phyloP scores from a whole-genome alignment of 345 rosid species.

The Litchi chinensis region DNA sequence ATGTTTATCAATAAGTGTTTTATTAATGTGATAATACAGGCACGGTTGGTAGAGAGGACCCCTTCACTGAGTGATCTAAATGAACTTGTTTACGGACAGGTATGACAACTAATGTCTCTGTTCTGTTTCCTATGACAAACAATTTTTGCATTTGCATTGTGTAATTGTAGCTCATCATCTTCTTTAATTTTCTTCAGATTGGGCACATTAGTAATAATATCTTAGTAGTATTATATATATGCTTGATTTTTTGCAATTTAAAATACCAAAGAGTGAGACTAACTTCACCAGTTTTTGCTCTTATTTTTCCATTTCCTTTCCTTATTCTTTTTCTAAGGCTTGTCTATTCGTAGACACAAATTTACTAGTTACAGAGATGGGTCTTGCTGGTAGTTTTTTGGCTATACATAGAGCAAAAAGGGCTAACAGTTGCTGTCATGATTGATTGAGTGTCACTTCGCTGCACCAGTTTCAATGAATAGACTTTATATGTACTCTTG shows the following conservation, averaged over 20 bases:
- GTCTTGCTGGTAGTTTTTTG: neutral
- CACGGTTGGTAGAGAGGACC: slow-evolving; percentile 78
- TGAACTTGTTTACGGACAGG: slow-evolving; percentile 96
- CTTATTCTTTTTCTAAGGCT: neutral
- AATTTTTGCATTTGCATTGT: neutral
- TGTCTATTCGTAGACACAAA: neutral
- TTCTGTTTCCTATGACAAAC: neutral
- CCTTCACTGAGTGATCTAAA: slow-evolving; percentile 96
- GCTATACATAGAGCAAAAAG: neutral
- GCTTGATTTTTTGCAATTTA: neutral
- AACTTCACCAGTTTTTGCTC: neutral
- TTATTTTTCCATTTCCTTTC: neutral
- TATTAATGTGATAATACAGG: slow-evolving; percentile 48
- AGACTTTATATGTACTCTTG: neutral
- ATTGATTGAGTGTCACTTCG: neutral
- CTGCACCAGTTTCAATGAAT: neutral
- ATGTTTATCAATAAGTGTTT: slow-evolving; percentile 17
- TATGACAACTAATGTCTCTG: slow-evolving; percentile 28
- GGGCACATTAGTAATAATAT: neutral
- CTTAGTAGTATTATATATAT: neutral
- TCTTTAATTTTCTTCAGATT: neutral
- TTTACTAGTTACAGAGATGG: neutral
- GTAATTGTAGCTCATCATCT: slow-evolving; percentile 8
- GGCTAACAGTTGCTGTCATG: neutral
- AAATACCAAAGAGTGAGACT: neutral